phyloP scores from a whole-genome alignment of 1,284 basidiomycete genomes.

The Hymenochaete sp. region DNA sequence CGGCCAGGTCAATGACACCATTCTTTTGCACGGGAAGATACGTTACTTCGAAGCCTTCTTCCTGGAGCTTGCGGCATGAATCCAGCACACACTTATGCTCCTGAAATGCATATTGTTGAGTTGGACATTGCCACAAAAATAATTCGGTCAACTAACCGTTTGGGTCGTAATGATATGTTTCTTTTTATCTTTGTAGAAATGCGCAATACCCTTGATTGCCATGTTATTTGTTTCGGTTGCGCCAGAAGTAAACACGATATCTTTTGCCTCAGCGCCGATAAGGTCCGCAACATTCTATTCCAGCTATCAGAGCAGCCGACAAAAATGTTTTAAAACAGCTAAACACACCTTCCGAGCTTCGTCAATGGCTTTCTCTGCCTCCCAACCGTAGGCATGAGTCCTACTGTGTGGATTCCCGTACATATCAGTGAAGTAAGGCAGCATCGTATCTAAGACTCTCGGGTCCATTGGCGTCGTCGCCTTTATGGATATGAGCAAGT shows the following conservation, averaged over 20 bases:
- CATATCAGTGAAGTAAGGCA: slow-evolving; percentile 93
- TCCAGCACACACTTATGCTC: slow-evolving; percentile 99
- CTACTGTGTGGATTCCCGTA: slow-evolving; percentile 98
- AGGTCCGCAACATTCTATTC: slow-evolving; percentile 78
- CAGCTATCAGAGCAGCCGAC: slow-evolving; percentile 27
- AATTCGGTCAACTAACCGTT: slow-evolving; percentile 66
- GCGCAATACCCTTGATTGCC: slow-evolving; percentile 94
- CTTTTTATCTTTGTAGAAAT: slow-evolving; percentile 88
- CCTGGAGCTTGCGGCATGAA: slow-evolving; percentile 90
- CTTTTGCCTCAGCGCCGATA: slow-evolving; percentile 92
- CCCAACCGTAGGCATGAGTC: slow-evolving; percentile 99
- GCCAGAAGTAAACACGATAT: slow-evolving; percentile 96
- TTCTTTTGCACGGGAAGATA: slow-evolving; percentile 91
- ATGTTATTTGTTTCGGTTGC: slow-evolving; percentile 99
- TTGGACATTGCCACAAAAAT: too few relatives aligned
- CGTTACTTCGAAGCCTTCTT: slow-evolving; percentile 97
- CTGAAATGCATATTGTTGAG: slow-evolving; percentile 39
- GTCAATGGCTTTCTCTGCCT: slow-evolving; percentile 92
- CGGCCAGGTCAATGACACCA: slow-evolving; percentile 73
- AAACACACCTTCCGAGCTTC: slow-evolving; percentile 69
- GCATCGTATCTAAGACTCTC: slow-evolving; percentile 94
- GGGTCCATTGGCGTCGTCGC: slow-evolving; percentile 98
- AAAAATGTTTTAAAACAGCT: slow-evolving; percentile 29
- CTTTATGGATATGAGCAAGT: slow-evolving; percentile 31
- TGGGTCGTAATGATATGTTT: slow-evolving; percentile 88